A percentile compares a stretch with the other conserved stretches of the same genome.
Evolutionary conservation across 495 filamentous ascomycete genomes (phyloP).

Genomic region (Tuber borchii): DNA sequence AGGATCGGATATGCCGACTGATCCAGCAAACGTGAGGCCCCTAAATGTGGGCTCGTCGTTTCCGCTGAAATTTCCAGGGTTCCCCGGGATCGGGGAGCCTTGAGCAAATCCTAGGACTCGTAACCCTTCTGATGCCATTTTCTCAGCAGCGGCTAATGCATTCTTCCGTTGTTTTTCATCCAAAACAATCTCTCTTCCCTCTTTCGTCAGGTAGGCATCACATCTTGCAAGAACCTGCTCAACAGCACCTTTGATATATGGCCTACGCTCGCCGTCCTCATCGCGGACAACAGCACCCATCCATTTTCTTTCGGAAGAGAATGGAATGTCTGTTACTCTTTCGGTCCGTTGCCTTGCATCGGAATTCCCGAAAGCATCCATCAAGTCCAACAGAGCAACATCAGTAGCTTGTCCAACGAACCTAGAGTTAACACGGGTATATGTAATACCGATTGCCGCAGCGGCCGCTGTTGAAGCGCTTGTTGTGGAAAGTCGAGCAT

Average conservation of each 20-base stretch:
- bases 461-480: constrained; percentile 30
- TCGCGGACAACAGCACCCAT: constrained; percentile 83
- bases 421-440: constrained; percentile 53
- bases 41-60: constrained; percentile 65
- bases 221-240: constrained; percentile 80
- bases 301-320: constrained; percentile 97
- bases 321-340: constrained; percentile 76
- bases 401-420: constrained; percentile 98
- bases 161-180: constrained; percentile 69
- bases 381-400: constrained; percentile 84
- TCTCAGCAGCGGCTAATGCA: constrained; percentile 72
- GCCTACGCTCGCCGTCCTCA: constrained; percentile 45
- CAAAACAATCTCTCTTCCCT: constrained; percentile 79
- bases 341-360: constrained; percentile 78
- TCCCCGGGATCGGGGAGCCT: constrained; percentile 48
- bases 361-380: constrained; percentile 82
- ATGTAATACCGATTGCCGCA: constrained; percentile 33
- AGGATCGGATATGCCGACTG: constrained; percentile 96
- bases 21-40: constrained; percentile 78
- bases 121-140: constrained; percentile 88
- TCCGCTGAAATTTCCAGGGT: constrained; percentile 44
- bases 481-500: constrained; percentile 63
- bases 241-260: constrained; percentile 90
- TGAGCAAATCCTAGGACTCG: constrained; percentile 89
- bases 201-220: constrained; percentile 80